Conservation (phyloP, 2,329 filamentous ascomycete genomes). For the Akanthomyces lecanii region DNA sequence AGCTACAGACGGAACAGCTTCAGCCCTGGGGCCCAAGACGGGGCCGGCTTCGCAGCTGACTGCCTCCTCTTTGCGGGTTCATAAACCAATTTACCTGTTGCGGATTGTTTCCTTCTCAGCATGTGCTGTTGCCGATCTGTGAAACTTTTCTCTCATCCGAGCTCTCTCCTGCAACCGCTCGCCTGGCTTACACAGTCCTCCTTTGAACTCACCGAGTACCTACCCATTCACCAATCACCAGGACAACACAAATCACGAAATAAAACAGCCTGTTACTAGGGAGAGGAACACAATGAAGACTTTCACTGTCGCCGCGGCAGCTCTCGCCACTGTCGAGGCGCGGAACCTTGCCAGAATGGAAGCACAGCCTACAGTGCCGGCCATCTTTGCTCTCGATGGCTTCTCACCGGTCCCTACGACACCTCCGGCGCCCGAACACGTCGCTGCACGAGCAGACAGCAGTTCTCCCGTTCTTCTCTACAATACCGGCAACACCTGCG, state of each 20-base stretch:
- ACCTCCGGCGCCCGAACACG: constrained; percentile 27
- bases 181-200: neutral
- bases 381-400: constrained; percentile 13
- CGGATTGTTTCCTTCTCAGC: neutral
- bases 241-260: neutral
- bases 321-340: constrained; percentile 5
- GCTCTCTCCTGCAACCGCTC: neutral
- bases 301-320: neutral
- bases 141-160: neutral
- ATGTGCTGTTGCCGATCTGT: neutral
- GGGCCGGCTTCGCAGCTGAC: constrained; percentile 8
- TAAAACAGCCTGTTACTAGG: neutral
- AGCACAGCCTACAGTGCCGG: constrained; percentile 10
- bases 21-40: constrained; percentile 10
- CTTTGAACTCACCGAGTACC: neutral
- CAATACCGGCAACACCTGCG: constrained; percentile 48
- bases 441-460: constrained; percentile 29
- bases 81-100: neutral
- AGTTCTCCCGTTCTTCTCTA: constrained; percentile 32
- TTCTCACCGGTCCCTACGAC: constrained; percentile 11
- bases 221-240: neutral
- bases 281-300: neutral
- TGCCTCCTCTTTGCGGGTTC: neutral
- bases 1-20: neutral
- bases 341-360: constrained; percentile 5